A percentile compares a stretch with the other conserved stretches of the same genome.
Conservation (phyloP, 2,329 filamentous ascomycete species). For the Monascus ruber region DNA sequence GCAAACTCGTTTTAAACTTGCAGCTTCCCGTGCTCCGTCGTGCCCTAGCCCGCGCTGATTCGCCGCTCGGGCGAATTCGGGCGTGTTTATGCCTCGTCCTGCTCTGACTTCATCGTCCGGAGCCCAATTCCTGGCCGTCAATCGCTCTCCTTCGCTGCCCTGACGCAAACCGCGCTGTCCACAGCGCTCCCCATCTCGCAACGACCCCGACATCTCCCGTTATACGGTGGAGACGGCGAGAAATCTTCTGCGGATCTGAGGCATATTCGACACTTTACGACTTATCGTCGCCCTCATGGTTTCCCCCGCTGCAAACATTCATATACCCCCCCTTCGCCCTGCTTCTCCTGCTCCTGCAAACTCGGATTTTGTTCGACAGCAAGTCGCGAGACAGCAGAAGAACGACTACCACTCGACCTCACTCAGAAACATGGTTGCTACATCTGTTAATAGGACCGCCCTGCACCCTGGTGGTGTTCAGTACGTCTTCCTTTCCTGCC, state of each 20-base stretch:
- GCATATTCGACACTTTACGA: no score
- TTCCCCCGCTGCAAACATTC: constrained; percentile 26
- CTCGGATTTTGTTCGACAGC: constrained; percentile 47
- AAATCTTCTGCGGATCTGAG: no score
- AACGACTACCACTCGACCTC: constrained; percentile 50
- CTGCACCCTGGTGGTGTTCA: constrained; percentile 84
- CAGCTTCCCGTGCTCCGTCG: no score
- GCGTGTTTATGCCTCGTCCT: no score
- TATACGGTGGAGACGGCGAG: constrained; percentile 27
- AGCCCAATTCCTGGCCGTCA: no score
- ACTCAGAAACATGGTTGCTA: constrained; percentile 39
- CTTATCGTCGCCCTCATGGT: constrained; percentile 9
- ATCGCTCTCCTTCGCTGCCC: no score
- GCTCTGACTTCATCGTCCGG: no score
- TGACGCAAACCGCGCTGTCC: no score
- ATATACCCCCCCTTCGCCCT: constrained; percentile 34
- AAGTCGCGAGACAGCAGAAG: constrained; percentile 46
- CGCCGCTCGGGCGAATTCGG: no score
- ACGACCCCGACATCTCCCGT: constrained; percentile 26
- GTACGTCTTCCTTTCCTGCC: constrained; percentile 45
- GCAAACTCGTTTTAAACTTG: background rate
- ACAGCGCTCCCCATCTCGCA: no score
- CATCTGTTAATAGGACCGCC: constrained; percentile 75
- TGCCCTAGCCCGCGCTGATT: no score
- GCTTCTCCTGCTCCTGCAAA: constrained; percentile 37